Base-by-base conservation (phyloP, 2,329 filamentous ascomycete genomes). In the Grosmannia serpens region DNA sequence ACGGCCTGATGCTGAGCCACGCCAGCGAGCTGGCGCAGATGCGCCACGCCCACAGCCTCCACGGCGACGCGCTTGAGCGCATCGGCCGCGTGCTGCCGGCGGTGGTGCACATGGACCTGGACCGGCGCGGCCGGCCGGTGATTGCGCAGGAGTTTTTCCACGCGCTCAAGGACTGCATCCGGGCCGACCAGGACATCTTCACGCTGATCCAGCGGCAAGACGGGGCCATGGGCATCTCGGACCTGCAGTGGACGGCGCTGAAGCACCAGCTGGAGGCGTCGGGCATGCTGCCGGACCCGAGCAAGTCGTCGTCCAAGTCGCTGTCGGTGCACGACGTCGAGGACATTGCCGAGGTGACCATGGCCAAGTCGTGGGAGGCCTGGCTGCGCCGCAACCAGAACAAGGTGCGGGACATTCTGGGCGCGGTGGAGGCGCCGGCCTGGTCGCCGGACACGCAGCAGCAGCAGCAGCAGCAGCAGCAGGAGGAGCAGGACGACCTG, bases 121-220 rank as follows among this genome's bases (percentile, higher is more conserved):
- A 78, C 59, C 69, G 72, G 38, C 69, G 79, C 33, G 85, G 84
- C 17, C 75, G 77, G 11, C 69, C 74, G 0, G 70, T 79, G 26
- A 78, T 89, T 20, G 72, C 79, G 0, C 74, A 81, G 27, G 77
- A 83, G 3, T 87, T 90, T 60, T 90, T 83, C 80, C 74, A 81
- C 58, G 86, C 85, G 0, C 68, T 90, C 10, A 74, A 76, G 27
- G 77, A 79, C 57, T 74, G 78, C 59, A 77, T 87, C 53, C 71
- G 71, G 24, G 68, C 72, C 1, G 79, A 81, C 50, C 71, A 71
- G 2, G 70, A 71, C 33, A 73, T 83, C 46, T 66, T 82, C 44
- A 76, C 71, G 3, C 64, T 81, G 3, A 72, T 79, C 41, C 71
- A 73, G 33, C 67, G 70, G 3, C 66, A 69, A 2, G 65, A 73